Evolutionary conservation across 2,329 filamentous ascomycete genomes (phyloP).

Genomic region (Neurospora crassa): DNA sequence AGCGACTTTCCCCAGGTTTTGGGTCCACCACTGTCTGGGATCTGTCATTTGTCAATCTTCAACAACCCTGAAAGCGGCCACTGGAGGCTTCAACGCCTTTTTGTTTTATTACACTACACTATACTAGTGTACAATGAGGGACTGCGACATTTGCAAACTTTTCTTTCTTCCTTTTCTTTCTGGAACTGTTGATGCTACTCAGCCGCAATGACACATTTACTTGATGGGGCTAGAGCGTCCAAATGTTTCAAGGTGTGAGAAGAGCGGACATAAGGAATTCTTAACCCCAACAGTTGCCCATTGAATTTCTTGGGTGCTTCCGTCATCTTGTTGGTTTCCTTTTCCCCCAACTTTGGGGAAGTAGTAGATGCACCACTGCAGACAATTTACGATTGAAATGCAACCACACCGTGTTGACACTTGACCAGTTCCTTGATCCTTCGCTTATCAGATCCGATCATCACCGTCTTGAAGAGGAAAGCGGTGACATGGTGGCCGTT

Average conservation of each 20-base stretch:
- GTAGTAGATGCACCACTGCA: background rate
- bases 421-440: background rate
- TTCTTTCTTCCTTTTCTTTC: background rate
- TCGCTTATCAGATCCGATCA: background rate
- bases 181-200: background rate
- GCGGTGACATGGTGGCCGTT: background rate
- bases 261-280: background rate
- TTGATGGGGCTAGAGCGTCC: background rate
- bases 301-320: background rate
- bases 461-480: background rate
- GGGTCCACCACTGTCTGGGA: background rate
- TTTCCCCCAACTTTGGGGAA: background rate
- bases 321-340: background rate
- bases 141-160: background rate
- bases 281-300: background rate
- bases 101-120: background rate
- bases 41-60: background rate
- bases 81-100: background rate
- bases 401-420: background rate
- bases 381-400: background rate
- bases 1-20: background rate
- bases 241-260: background rate
- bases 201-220: background rate
- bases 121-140: background rate
- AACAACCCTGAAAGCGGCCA: background rate